Conservation (phyloP, 2,329 filamentous ascomycete genomes). For the Teratosphaeria pseudoeucalypti region DNA sequence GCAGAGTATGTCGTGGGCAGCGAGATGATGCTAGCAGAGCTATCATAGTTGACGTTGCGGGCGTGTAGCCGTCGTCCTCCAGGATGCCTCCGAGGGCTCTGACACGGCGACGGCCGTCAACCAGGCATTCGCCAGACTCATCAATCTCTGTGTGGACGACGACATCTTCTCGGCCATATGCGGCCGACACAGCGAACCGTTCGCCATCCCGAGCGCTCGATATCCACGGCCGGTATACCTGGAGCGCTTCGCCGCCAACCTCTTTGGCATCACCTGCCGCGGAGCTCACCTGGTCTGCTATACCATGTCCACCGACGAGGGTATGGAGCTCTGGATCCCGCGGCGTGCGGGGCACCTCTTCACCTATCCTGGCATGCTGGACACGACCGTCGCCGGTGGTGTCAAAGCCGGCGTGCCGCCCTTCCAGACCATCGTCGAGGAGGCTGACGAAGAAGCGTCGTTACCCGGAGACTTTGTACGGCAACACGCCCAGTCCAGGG, state of each 20-base stretch:
- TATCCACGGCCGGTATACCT: slow-evolving; percentile 49
- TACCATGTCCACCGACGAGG: slow-evolving; percentile 38
- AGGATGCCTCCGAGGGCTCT: slow-evolving; percentile 44
- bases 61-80: slow-evolving; percentile 5
- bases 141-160: slow-evolving; percentile 35
- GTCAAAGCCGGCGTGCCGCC: slow-evolving; percentile 71
- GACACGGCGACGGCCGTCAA: slow-evolving; percentile 49
- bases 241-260: slow-evolving; percentile 60
- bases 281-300: slow-evolving; percentile 72
- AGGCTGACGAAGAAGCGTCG: slow-evolving; percentile 78
- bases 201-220: slow-evolving; percentile 57
- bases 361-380: slow-evolving; percentile 80
- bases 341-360: slow-evolving; percentile 65
- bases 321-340: slow-evolving; percentile 75
- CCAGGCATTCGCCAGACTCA: slow-evolving; percentile 54
- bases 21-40: background rate
- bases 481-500: slow-evolving; percentile 24
- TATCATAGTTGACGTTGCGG: background rate
- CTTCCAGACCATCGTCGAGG: slow-evolving; percentile 72
- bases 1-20: background rate
- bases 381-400: slow-evolving; percentile 86
- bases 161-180: slow-evolving; percentile 59
- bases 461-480: slow-evolving; percentile 58
- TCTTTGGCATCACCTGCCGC: slow-evolving; percentile 68
- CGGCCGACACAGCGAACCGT: slow-evolving; percentile 69